Percentiles rank a stretch among this genome's conserved stretches.
Evolutionary conservation across 768 basidiomycete genomes (phyloP).

Genomic region (Lactifluus hygrophoroides): DNA sequence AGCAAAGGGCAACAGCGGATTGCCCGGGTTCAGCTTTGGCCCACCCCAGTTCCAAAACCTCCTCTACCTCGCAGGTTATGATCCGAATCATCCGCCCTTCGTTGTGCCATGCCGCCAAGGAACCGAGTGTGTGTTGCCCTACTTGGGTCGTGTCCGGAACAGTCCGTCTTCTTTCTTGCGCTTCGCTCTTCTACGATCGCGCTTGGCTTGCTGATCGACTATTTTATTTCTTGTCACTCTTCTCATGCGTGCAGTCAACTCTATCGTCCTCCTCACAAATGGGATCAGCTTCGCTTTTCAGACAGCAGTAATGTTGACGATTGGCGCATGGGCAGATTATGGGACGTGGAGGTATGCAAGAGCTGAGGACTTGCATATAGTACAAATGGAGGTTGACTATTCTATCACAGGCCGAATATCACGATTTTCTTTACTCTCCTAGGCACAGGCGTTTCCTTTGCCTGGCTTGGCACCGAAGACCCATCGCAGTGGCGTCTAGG

Average conservation of each 20-base stretch:
- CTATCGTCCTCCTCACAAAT: constrained; percentile 70
- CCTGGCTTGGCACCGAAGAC: constrained; percentile 66
- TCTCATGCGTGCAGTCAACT: constrained; percentile 43
- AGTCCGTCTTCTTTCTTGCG: constrained; percentile 33
- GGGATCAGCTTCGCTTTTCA: constrained; percentile 75
- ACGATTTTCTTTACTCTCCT: constrained; percentile 65
- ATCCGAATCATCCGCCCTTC: constrained; percentile 51
- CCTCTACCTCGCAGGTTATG: constrained; percentile 64
- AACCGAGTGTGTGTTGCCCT: constrained; percentile 56
- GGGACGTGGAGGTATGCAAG: constrained; percentile 59
- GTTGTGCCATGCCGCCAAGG: constrained; percentile 38
- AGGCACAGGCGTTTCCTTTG: constrained; percentile 61
- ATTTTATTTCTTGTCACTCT: background rate
- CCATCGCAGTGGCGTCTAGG: constrained; percentile 57
- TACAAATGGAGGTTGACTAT: background rate
- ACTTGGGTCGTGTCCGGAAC: constrained; percentile 51
- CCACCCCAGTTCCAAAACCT: constrained; percentile 71
- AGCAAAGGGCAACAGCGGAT: constrained; percentile 53
- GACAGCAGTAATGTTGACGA: constrained; percentile 50
- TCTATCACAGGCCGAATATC: constrained; percentile 52
- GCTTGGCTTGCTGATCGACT: background rate
- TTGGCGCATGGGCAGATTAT: constrained; percentile 79
- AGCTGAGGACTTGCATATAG: background rate
- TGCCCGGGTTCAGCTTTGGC: constrained; percentile 64
- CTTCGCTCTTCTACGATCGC: background rate